Evolutionary conservation across 2,329 filamentous ascomycete species (phyloP).

Genomic region (Pseudocercospora macadamiae): DNA sequence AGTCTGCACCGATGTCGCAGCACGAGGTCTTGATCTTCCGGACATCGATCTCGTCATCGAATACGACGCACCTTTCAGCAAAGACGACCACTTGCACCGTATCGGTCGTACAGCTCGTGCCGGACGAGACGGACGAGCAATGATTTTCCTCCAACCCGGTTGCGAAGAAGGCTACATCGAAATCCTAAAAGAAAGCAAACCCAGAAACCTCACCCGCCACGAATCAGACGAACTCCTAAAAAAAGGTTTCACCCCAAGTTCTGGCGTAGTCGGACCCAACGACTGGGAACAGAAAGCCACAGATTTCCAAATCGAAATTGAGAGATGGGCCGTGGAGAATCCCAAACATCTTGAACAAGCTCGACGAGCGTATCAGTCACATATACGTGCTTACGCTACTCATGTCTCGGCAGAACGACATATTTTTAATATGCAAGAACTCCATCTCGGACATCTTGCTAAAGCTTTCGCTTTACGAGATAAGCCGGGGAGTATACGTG

Average conservation of each 20-base stretch:
- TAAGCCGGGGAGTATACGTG: slow-evolving; percentile 76
- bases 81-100: slow-evolving; percentile 90
- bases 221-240: slow-evolving; percentile 68
- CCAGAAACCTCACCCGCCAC: slow-evolving; percentile 57
- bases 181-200: slow-evolving; percentile 71
- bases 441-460: slow-evolving; percentile 90
- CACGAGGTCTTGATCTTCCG: slow-evolving; percentile 91
- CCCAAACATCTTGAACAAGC: slow-evolving; percentile 76
- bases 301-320: slow-evolving; percentile 67
- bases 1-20: slow-evolving; percentile 92
- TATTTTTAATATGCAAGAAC: slow-evolving; percentile 87
- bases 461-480: slow-evolving; percentile 93
- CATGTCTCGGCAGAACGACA: slow-evolving; percentile 82
- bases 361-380: slow-evolving; percentile 83
- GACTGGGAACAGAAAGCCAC: slow-evolving; percentile 70
- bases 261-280: slow-evolving; percentile 41
- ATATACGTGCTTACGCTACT: slow-evolving; percentile 92
- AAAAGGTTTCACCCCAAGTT: slow-evolving; percentile 58
- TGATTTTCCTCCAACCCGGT: slow-evolving; percentile 88
- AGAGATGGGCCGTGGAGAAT: slow-evolving; percentile 67
- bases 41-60: slow-evolving; percentile 94
- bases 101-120: slow-evolving; percentile 94
- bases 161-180: slow-evolving; percentile 89
- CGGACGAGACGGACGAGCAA: slow-evolving; percentile 81
- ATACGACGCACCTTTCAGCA: slow-evolving; percentile 92